phyloP scores from a whole-genome alignment of 106 monocot genomes.

The Dactylorhiza incarnata region DNA sequence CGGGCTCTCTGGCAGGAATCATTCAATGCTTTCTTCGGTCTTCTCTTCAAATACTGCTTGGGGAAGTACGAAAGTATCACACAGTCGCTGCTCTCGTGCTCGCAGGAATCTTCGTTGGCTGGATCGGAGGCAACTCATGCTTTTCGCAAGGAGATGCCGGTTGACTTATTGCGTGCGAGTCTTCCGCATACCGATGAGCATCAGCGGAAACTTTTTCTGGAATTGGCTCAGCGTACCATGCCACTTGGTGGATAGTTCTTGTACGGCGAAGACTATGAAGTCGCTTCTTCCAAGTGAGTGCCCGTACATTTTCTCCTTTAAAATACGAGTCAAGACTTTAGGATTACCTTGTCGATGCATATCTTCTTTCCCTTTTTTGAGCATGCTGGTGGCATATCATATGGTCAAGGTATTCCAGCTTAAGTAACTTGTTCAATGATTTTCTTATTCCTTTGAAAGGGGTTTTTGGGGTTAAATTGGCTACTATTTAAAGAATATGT shows the following conservation, averaged over 20 bases:
- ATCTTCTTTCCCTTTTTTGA: not conserved
- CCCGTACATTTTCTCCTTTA: constrained; percentile 8
- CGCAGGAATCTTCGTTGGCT: constrained; percentile 1
- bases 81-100: constrained; percentile 17
- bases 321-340: not conserved
- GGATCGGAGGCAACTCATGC: constrained; percentile 24
- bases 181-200: constrained; percentile 35
- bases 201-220: constrained; percentile 30
- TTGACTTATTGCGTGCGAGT: constrained; percentile 36
- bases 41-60: constrained; percentile 30
- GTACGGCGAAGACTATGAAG: constrained; percentile 10
- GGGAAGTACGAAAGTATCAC: constrained; percentile 33
- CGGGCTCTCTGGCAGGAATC: constrained; percentile 35
- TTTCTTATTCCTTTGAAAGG: not conserved
- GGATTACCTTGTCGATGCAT: not conserved
- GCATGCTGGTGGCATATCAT: not conserved
- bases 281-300: constrained; percentile 16
- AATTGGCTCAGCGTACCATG: constrained; percentile 34
- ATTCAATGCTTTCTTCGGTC: constrained; percentile 43
- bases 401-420: not conserved
- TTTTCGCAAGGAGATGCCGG: constrained; percentile 39
- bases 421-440: not conserved
- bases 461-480: not conserved
- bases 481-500: constrained; percentile 1
- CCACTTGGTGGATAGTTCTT: constrained; percentile 13